Conservation (phyloP, 345 rosid species). For the Eucalyptus shirleyi region DNA sequence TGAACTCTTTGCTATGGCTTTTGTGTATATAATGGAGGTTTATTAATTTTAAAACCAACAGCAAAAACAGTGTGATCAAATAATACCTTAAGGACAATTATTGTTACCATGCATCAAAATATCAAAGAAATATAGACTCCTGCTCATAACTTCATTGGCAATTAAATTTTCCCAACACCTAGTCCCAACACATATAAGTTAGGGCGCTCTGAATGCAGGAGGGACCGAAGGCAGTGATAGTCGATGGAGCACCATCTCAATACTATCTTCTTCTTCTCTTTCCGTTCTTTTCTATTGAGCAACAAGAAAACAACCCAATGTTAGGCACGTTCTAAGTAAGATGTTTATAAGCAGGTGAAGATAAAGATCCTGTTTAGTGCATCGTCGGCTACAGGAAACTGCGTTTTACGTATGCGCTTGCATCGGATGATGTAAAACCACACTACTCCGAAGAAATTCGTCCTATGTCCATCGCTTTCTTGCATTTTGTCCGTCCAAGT, state of each 20-base stretch:
- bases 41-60: neutral
- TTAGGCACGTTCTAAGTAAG: neutral
- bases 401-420: neutral
- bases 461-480: neutral
- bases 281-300: neutral
- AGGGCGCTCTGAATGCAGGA: neutral
- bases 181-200: neutral
- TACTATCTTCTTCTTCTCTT: neutral
- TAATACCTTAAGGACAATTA: neutral
- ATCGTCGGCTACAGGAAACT: neutral
- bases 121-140: neutral
- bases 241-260: neutral
- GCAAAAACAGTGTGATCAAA: neutral
- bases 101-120: fast-evolving
- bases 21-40: neutral
- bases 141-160: neutral
- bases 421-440: neutral
- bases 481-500: neutral
- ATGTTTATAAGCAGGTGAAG: neutral
- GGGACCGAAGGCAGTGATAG: neutral
- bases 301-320: neutral
- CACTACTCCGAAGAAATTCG: neutral
- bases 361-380: neutral
- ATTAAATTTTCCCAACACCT: neutral
- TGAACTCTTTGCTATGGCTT: neutral